Conservation (phyloP, 2,329 filamentous ascomycete species). For the Colletotrichum tropicale region DNA sequence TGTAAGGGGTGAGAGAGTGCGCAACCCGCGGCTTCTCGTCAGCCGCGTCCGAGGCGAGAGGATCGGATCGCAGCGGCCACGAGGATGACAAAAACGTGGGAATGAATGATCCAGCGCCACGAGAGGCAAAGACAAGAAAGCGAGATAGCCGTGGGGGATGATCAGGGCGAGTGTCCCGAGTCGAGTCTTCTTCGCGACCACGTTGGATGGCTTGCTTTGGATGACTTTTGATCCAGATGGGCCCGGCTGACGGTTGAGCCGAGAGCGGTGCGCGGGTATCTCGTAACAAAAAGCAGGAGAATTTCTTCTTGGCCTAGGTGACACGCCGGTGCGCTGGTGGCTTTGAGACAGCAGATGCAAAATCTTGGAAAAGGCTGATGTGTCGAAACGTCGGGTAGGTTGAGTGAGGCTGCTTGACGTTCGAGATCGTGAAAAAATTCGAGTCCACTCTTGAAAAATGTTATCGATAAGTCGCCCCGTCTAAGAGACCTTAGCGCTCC, state of each 20-base stretch:
- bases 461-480: slow-evolving; percentile 8
- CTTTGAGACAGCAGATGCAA: neutral
- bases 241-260: neutral
- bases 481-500: neutral
- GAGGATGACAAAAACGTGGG: neutral
- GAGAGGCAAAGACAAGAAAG: neutral
- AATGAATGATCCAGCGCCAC: neutral
- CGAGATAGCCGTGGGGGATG: neutral
- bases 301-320: neutral
- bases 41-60: neutral
- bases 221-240: neutral
- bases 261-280: neutral
- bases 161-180: neutral
- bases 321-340: neutral
- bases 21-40: neutral
- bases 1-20: neutral
- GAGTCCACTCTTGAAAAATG: neutral
- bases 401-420: neutral
- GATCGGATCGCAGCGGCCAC: neutral
- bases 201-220: slow-evolving; percentile 2
- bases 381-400: neutral
- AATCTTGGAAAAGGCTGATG: neutral
- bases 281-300: neutral
- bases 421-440: slow-evolving; percentile 16
- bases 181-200: slow-evolving; percentile 9